A percentile compares a stretch with the other conserved stretches of the same genome.
Evolutionary conservation across 83 land plant genomes (phyloP).

Genomic region (Thuja plicata): DNA sequence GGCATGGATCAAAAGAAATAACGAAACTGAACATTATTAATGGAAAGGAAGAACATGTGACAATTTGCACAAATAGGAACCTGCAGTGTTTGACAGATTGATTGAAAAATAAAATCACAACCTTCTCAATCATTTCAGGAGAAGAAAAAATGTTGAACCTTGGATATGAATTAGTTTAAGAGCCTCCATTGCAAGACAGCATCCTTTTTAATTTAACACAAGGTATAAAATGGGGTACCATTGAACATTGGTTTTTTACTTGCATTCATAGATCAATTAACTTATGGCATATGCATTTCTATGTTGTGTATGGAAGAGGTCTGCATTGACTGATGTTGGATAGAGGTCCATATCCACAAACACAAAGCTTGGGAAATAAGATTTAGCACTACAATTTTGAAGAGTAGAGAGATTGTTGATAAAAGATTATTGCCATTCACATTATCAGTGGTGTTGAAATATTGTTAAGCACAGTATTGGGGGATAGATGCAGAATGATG

Average conservation of each 20-base stretch:
- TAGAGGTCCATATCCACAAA: no score
- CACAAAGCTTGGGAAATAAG: no score
- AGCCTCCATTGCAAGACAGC: not conserved
- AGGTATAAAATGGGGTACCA: no score
- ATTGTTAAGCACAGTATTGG: not conserved
- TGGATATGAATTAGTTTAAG: not conserved
- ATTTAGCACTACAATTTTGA: not conserved
- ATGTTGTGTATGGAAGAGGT: no score
- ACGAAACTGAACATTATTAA: not conserved
- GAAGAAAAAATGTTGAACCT: not conserved
- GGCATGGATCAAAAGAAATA: not conserved
- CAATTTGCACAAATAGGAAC: not conserved
- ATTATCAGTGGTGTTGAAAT: not conserved
- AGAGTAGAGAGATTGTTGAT: not conserved
- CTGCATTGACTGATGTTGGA: no score
- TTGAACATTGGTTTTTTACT: no score
- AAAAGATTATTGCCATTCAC: not conserved
- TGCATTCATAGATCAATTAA: no score
- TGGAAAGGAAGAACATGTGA: not conserved
- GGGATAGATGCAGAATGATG: not conserved
- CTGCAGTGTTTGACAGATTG: no score
- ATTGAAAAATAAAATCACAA: no score
- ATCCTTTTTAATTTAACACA: no score
- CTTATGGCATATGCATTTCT: no score
- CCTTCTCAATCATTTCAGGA: not conserved